These are phyloP conservation scores for Comarum palustre DNA, from an alignment of 306 rosid species.

Conservation along the genomic window DNA sequence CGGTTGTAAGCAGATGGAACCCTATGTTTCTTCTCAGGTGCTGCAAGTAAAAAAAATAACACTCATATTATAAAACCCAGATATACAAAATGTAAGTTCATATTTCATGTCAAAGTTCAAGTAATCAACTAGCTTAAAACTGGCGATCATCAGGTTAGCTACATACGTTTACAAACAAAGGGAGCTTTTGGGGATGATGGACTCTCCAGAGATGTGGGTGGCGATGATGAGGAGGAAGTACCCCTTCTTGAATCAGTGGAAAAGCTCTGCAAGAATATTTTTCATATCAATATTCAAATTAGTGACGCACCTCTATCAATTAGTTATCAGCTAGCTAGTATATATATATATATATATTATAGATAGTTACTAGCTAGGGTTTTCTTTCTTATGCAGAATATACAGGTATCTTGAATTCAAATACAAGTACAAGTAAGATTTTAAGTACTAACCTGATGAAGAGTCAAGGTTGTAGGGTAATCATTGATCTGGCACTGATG, in stretches of 20 bases:
- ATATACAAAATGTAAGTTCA: background rate
- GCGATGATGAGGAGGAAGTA: slow-evolving; percentile 49
- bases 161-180: slow-evolving; percentile 86
- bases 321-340: background rate
- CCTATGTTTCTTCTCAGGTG: slow-evolving; percentile 97
- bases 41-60: slow-evolving; percentile 35
- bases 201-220: slow-evolving; percentile 51
- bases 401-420: background rate
- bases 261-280: slow-evolving; percentile 50
- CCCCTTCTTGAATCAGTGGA: slow-evolving; percentile 58
- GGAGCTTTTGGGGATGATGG: slow-evolving; percentile 80
- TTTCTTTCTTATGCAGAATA: background rate
- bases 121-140: background rate
- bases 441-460: slow-evolving; percentile 58
- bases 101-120: background rate
- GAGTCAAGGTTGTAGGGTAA: slow-evolving; percentile 45
- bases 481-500: slow-evolving; percentile 51
- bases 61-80: background rate
- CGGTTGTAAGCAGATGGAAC: slow-evolving; percentile 98
- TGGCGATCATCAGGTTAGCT: background rate
- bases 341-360: too few relatives aligned
- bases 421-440: background rate
- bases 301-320: background rate
- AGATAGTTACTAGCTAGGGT: slow-evolving; percentile 1
- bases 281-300: background rate